Conservation (phyloP, 371 early-diverging fungal species). For the Conidiobolus incongruus region DNA sequence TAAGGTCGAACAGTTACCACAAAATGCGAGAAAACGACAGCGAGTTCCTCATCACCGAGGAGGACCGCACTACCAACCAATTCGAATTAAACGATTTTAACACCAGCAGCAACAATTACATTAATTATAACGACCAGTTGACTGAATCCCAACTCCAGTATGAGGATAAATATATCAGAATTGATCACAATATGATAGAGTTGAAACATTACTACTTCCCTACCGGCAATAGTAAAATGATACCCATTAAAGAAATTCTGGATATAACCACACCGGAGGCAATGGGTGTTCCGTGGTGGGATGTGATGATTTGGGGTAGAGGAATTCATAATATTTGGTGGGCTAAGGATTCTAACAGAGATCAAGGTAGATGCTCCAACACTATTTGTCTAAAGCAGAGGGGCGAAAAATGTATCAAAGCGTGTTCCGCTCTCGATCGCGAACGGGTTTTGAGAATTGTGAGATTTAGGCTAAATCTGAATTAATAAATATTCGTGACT, state of each 20-base stretch:
- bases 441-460: neutral
- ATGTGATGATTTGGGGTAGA: constrained; percentile 4
- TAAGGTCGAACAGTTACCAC: too few species aligned
- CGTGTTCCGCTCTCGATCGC: neutral
- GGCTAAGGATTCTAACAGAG: constrained; percentile 3
- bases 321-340: constrained; percentile 2
- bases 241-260: neutral
- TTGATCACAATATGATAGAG: neutral
- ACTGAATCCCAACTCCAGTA: too few species aligned
- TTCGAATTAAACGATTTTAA: too few species aligned
- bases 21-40: too few species aligned
- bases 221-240: neutral
- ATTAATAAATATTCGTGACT: too few species aligned
- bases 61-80: too few species aligned
- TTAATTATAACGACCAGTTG: too few species aligned
- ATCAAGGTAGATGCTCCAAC: neutral
- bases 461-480: too few species aligned
- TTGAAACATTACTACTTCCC: constrained; percentile 1
- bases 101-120: too few species aligned
- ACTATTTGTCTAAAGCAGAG: neutral
- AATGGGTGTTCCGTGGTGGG: constrained; percentile 1
- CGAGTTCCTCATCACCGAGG: too few species aligned
- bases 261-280: neutral
- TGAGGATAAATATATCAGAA: neutral
- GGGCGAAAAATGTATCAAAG: constrained; percentile 1